These are phyloP conservation scores for Bipolaris cookei DNA, from an alignment of 2,329 filamentous ascomycete genomes.

Conservation along the genomic window DNA sequence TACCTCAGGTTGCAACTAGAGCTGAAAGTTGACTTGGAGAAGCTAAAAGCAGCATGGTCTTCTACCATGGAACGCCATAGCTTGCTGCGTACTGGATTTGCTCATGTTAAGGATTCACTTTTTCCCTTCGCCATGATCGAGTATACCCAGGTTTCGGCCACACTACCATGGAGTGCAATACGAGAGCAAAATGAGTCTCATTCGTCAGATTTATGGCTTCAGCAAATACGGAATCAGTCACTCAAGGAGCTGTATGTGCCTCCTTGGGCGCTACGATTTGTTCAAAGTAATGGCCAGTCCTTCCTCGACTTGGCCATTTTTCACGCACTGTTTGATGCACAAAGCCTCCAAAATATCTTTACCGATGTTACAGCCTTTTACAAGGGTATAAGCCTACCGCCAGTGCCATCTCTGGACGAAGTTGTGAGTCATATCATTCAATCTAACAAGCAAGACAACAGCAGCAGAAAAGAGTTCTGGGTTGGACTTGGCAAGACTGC, in stretches of 20 bases:
- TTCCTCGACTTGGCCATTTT: constrained; percentile 65
- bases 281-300: constrained; percentile 31
- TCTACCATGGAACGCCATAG: constrained; percentile 62
- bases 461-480: constrained; percentile 66
- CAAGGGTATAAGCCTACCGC: constrained; percentile 29
- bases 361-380: constrained; percentile 60
- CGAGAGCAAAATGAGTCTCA: background rate
- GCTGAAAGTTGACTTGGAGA: constrained; percentile 44
- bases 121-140: constrained; percentile 78
- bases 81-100: constrained; percentile 79
- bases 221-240: constrained; percentile 36
- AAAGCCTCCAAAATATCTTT: constrained; percentile 71
- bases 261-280: constrained; percentile 68
- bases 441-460: constrained; percentile 39
- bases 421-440: constrained; percentile 56
- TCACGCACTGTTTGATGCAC: constrained; percentile 86
- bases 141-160: constrained; percentile 50
- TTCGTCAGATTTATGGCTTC: constrained; percentile 33
- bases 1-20: constrained; percentile 64
- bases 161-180: constrained; percentile 45
- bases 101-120: constrained; percentile 64
- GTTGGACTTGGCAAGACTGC: constrained; percentile 58
- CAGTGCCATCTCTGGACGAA: constrained; percentile 48
- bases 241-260: constrained; percentile 59
- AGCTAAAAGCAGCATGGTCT: constrained; percentile 66